Conservation (phyloP, 73 alveolate species). For the Paramecium sonneborni region DNA sequence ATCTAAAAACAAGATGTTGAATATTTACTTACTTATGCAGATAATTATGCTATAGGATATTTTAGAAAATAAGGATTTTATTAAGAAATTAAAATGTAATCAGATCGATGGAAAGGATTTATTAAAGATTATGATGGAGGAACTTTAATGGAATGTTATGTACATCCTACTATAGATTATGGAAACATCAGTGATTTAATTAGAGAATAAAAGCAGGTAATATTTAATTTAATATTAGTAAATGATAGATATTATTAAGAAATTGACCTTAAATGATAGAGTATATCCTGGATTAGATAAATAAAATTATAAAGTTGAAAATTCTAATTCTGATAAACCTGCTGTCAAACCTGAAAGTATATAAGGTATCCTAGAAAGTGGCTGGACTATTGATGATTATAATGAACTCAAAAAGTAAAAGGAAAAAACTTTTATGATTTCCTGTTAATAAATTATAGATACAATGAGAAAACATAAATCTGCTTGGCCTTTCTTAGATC, state of each 20-base stretch:
- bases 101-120: conserved; percentile 89
- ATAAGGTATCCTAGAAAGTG: conserved; percentile 86
- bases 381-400: conserved; percentile 87
- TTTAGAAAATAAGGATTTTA: conserved; percentile 95
- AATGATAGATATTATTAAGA: conserved; percentile 69
- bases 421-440: conserved; percentile 77
- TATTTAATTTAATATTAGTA: neutral
- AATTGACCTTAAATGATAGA: conserved; percentile 62
- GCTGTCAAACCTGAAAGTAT: conserved; percentile 66
- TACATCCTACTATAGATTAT: conserved; percentile 80
- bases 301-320: conserved; percentile 68
- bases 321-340: conserved; percentile 44
- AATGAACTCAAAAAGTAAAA: conserved; percentile 78
- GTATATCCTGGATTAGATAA: conserved; percentile 67
- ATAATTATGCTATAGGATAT: conserved; percentile 95
- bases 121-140: conserved; percentile 97
- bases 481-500: conserved; percentile 89
- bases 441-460: conserved; percentile 65
- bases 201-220: conserved; percentile 78
- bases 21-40: conserved; percentile 97
- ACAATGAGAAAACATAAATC: conserved; percentile 64
- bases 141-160: conserved; percentile 92
- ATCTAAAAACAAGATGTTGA: conserved; percentile 83
- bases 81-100: conserved; percentile 77
- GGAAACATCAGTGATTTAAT: conserved; percentile 76